A percentile compares a stretch with the other conserved stretches of the same genome.
These are phyloP conservation scores for Plasmopara viticola DNA, from an alignment of 352 stramenopile genomes.

Conservation along the genomic window DNA sequence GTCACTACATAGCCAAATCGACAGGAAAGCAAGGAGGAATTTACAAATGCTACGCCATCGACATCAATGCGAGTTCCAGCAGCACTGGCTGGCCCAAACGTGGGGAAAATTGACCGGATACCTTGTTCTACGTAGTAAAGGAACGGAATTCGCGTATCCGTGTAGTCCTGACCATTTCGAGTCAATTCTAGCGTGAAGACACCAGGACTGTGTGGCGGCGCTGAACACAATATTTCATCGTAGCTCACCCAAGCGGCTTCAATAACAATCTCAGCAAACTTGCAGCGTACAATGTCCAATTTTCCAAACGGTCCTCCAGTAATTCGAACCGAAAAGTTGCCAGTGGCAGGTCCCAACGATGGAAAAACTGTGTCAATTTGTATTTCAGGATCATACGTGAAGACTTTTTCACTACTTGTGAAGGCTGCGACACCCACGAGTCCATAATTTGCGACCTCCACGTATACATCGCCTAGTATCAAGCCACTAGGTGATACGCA, in stretches of 20 bases:
- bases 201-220: slow-evolving; percentile 59
- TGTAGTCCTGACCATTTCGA: slow-evolving; percentile 91
- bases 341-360: slow-evolving; percentile 53
- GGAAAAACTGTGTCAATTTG: slow-evolving; percentile 72
- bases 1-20: slow-evolving; percentile 83
- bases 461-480: slow-evolving; percentile 28
- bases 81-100: slow-evolving; percentile 77
- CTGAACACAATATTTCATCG: slow-evolving; percentile 66
- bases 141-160: slow-evolving; percentile 53
- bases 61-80: slow-evolving; percentile 84
- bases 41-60: slow-evolving; percentile 84
- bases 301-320: slow-evolving; percentile 76
- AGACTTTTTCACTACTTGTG: slow-evolving; percentile 38
- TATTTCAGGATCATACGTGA: slow-evolving; percentile 78
- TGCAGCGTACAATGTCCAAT: slow-evolving; percentile 70
- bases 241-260: slow-evolving; percentile 52
- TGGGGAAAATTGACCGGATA: slow-evolving; percentile 71
- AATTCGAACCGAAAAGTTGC: slow-evolving; percentile 87
- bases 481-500: slow-evolving; percentile 58
- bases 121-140: slow-evolving; percentile 78
- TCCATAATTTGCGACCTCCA: slow-evolving; percentile 74
- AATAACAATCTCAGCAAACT: slow-evolving; percentile 78
- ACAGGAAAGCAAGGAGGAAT: slow-evolving; percentile 79
- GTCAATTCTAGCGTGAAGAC: slow-evolving; percentile 82
- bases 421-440: slow-evolving; percentile 30